These are phyloP conservation scores for Zea luxurians DNA, from an alignment of 176 grass and related monocot species.

Conservation along the genomic window DNA sequence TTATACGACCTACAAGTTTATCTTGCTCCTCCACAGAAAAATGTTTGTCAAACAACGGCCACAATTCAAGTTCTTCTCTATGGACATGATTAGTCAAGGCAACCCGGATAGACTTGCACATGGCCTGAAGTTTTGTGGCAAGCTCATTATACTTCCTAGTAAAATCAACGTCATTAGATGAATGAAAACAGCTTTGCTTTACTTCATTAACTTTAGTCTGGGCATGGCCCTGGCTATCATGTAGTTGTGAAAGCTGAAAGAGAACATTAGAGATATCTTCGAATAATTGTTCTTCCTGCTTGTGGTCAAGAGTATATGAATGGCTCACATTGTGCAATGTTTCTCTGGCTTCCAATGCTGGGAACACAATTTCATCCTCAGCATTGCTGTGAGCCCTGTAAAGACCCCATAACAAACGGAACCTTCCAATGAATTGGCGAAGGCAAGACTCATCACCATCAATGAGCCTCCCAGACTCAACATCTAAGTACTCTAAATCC, in stretches of 20 bases:
- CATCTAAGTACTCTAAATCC: conserved; percentile 89
- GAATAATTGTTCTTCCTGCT: conserved; percentile 97
- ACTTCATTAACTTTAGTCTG: conserved; percentile 27
- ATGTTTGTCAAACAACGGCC: conserved; percentile 97
- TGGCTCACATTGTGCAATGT: conserved; percentile 97
- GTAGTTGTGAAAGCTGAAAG: conserved; percentile 67
- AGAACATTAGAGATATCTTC: conserved; percentile 81
- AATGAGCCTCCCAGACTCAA: conserved; percentile 89
- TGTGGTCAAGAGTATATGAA: conserved; percentile 98
- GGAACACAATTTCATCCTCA: conserved; percentile 99
- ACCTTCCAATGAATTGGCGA: conserved; percentile 86
- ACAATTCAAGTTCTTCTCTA: conserved; percentile 92
- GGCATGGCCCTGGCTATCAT: conserved; percentile 46
- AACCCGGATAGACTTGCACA: conserved; percentile 95
- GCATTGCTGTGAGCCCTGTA: conserved; percentile 98
- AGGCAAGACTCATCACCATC: conserved; percentile 73
- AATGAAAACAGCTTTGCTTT: conserved; percentile 22
- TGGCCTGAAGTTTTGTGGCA: conserved; percentile 90
- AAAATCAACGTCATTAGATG: conserved; percentile 36
- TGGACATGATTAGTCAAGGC: conserved; percentile 90
- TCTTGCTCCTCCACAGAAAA: conserved; percentile 97
- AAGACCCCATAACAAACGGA: conserved; percentile 91
- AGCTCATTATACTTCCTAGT: conserved; percentile 86
- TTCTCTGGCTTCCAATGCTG: conserved; percentile 94
- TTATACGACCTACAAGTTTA: conserved; percentile 96